Percentiles rank a stretch among this genome's conserved stretches.
These are phyloP conservation scores for Eutrema heterophyllum DNA, from an alignment of 345 rosid species.

Conservation along the genomic window DNA sequence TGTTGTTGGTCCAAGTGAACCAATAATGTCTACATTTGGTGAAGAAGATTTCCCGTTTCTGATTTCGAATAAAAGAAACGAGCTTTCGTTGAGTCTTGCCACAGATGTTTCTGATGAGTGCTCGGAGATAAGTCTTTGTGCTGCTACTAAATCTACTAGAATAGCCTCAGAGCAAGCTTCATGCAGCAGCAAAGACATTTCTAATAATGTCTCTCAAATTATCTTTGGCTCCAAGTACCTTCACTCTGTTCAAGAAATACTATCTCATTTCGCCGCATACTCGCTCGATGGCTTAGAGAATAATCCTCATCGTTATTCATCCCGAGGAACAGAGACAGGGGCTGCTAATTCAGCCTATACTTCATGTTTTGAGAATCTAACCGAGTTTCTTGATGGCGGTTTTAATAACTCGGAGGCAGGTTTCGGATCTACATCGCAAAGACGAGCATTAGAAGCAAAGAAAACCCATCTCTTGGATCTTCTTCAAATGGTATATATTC, in stretches of 20 bases:
- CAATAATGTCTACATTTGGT: constrained; percentile 40
- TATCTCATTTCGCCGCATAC: constrained; percentile 71
- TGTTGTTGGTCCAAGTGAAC: constrained; percentile 36
- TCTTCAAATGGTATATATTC: constrained; percentile 58
- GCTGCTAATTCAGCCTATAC: constrained; percentile 24
- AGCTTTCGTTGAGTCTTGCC: constrained; percentile 78
- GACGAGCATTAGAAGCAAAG: constrained; percentile 43
- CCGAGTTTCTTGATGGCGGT: constrained; percentile 31
- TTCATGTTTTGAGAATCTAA: constrained; percentile 14
- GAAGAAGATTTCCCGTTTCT: constrained; percentile 26
- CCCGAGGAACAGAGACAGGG: constrained; percentile 26
- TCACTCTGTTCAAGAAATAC: constrained; percentile 72
- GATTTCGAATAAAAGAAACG: constrained; percentile 40
- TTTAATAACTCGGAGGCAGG: constrained; percentile 24
- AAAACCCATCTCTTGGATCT: constrained; percentile 60
- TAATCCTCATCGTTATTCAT: constrained; percentile 18
- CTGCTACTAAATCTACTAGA: constrained; percentile 33
- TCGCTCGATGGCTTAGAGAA: constrained; percentile 55
- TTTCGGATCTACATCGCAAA: constrained; percentile 28
- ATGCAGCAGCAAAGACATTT: constrained; percentile 50
- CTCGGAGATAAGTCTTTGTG: constrained; percentile 45
- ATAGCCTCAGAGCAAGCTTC: constrained; percentile 54
- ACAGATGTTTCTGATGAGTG: constrained; percentile 52
- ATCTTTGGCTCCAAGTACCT: constrained; percentile 69
- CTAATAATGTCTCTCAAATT: constrained; percentile 37